phyloP scores from a whole-genome alignment of 805 yeast species.

The Aciculoconidium aculeatum region DNA sequence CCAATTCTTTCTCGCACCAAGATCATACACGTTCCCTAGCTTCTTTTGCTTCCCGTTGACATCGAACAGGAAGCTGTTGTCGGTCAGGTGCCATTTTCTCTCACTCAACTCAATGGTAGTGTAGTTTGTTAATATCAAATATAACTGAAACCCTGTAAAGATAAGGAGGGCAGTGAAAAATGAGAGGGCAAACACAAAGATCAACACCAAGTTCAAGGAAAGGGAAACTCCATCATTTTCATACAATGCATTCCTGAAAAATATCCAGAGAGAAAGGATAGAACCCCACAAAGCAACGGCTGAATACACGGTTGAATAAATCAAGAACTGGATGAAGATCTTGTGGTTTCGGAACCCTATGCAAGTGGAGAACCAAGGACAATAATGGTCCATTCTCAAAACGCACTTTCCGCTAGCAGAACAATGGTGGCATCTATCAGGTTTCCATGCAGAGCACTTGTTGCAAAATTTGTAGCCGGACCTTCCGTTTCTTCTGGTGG shows the following conservation, averaged over 20 bases:
- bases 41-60: conserved; percentile 34
- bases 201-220: conserved; percentile 54
- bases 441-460: conserved; percentile 53
- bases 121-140: conserved; percentile 53
- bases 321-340: conserved; percentile 67
- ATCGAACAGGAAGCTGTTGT: conserved; percentile 24
- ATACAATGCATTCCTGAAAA: conserved; percentile 40
- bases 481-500: conserved; percentile 27
- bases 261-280: conserved; percentile 38
- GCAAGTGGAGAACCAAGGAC: conserved; percentile 91
- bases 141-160: conserved; percentile 54
- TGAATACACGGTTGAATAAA: conserved; percentile 47
- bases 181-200: conserved; percentile 54
- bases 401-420: conserved; percentile 43
- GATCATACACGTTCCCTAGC: conserved; percentile 67
- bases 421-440: conserved; percentile 57
- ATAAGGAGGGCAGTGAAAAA: conserved; percentile 37
- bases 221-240: conserved; percentile 30
- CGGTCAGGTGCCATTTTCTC: conserved; percentile 38
- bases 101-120: conserved; percentile 83
- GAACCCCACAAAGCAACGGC: conserved; percentile 36
- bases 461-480: conserved; percentile 52
- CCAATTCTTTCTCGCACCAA: conserved; percentile 66
- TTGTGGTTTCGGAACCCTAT: conserved; percentile 81
- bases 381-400: conserved; percentile 54